Base-by-base conservation (phyloP, 2,329 filamentous ascomycete genomes). In the Aspergillus pseudonomiae region DNA sequence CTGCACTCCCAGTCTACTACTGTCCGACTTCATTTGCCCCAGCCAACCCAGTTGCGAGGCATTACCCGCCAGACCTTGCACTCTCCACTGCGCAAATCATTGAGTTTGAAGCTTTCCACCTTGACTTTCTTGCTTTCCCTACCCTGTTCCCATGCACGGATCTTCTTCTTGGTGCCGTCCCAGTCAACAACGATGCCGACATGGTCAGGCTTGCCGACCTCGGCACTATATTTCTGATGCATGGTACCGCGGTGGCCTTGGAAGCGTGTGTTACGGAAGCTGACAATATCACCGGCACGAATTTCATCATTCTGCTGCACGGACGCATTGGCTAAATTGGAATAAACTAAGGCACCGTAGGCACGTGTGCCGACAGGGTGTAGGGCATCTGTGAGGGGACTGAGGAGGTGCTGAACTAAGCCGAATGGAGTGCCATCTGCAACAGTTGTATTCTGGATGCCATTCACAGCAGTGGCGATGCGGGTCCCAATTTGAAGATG, bases 141-240 rank as follows among this genome's bases (percentile, higher is more conserved):
- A 0, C 94, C 94, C 76, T 99, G 95, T 78, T 98, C 95, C 92
- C 93, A 98, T 1, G 90, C 94, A 32, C 94, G 84, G 30, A 99
- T 90, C 84, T 98, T 97, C 85, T 97, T 97, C 86, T 97, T 97
- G 46, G 93, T 96, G 3, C 95, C 95, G 77, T 99, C 95, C 95
- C 95, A 99, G 77, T 99, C 95, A 11, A 93, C 87, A 4, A 99
- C 94, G 2, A 99, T 82, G 2, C 87, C 95, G 0, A 98, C 94
- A 73, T 99, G 95, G 67, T 94, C 86, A 11, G 87, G 92, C 75
- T 92, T 95, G 68, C 93, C 94, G 1, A 97, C 92, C 70, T 99
- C 95, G 59, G 88, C 83, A 56, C 85, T 89, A 78, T 99, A 99
- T 78, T 97, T 98, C 68, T 92, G 91, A 75, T 98, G 94, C 91